Evolutionary conservation across 768 basidiomycete genomes (phyloP).

Genomic region (Rhizopogon salebrosus): DNA sequence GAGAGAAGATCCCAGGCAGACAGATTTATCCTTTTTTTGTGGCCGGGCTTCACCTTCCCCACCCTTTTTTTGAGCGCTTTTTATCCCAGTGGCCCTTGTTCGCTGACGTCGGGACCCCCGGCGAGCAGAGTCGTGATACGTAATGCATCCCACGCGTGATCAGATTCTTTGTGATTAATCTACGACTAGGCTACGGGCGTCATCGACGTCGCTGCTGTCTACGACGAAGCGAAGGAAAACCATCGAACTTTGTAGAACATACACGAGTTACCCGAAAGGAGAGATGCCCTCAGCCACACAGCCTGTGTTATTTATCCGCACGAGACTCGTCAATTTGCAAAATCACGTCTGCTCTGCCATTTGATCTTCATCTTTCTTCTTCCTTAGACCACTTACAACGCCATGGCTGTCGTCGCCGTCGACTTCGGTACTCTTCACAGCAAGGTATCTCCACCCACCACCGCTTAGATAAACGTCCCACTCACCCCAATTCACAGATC

Average conservation of each 20-base stretch:
- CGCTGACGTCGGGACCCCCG: too few species aligned
- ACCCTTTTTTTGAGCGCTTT: background rate
- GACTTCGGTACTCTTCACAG: conserved; percentile 89
- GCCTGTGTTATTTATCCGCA: background rate
- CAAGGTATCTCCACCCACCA: conserved; percentile 49
- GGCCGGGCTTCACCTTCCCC: too few species aligned
- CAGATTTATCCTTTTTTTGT: background rate
- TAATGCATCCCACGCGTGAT: too few species aligned
- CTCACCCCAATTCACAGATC: conserved; percentile 46
- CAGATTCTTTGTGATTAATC: too few species aligned
- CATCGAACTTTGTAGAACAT: conserved; percentile 2
- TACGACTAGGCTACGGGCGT: too few species aligned
- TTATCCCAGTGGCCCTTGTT: too few species aligned
- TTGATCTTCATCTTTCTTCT: background rate
- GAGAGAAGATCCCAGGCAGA: background rate
- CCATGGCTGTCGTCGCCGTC: conserved; percentile 91
- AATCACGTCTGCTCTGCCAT: conserved; percentile 6
- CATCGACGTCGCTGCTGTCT: too few species aligned
- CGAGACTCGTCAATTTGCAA: conserved; percentile 5
- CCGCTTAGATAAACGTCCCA: conserved; percentile 3
- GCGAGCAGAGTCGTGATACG: too few species aligned
- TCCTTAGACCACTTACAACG: background rate
- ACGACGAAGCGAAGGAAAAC: background rate
- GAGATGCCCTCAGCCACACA: background rate
- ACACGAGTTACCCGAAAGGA: background rate